phyloP scores from a whole-genome alignment of 495 filamentous ascomycete genomes.

The Sordaria brevicollis region DNA sequence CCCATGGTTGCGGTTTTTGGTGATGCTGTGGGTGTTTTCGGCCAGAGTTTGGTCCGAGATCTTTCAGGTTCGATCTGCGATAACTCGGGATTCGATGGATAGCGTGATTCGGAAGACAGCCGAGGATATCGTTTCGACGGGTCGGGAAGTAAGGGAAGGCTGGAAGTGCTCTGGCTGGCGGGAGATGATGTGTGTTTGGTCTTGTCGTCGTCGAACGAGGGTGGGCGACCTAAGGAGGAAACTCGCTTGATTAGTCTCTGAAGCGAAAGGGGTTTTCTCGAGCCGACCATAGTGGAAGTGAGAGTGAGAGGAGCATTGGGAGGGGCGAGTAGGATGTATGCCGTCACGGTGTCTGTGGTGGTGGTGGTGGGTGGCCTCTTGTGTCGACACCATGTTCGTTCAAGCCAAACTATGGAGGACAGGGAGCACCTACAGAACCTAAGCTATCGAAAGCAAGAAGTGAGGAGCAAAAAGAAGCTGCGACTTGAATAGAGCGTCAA shows the following conservation, averaged over 20 bases:
- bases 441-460: not conserved
- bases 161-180: not conserved
- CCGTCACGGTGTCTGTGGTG: not conserved
- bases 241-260: conserved; percentile 16
- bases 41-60: too few species aligned
- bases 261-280: conserved; percentile 4
- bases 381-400: not conserved
- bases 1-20: conserved; percentile 39
- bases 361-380: not conserved
- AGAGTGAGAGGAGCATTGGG: not conserved
- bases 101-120: not conserved
- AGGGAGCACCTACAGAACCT: not conserved
- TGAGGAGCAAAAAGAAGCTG: not conserved
- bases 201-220: not conserved
- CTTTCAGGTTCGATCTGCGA: not conserved
- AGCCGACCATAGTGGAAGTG: conserved; percentile 7
- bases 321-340: not conserved
- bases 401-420: not conserved
- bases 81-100: not conserved
- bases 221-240: conserved; percentile 7
- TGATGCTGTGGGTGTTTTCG: not conserved
- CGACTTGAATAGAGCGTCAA: not conserved
- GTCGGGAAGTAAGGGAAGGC: not conserved
- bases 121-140: not conserved
- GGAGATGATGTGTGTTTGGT: conserved; percentile 1